Evolutionary conservation across 768 basidiomycete species (phyloP).

Genomic region (Phallus indusiatus): DNA sequence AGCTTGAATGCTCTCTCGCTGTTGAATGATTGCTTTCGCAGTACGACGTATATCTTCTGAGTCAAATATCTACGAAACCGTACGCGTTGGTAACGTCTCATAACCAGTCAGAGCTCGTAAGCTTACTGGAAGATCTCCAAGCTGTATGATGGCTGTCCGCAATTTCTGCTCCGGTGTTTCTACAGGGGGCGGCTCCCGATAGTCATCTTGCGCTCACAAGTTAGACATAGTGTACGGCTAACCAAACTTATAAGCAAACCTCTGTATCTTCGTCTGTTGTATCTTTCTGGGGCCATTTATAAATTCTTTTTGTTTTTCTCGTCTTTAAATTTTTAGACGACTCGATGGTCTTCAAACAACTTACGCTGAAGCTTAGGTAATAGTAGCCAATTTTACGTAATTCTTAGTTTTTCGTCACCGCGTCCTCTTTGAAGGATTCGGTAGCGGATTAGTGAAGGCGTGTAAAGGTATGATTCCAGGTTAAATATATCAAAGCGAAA

Average conservation of each 20-base stretch:
- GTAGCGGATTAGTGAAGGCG: background rate
- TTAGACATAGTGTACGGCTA: conserved; percentile 1
- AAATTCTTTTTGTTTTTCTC: background rate
- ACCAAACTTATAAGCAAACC: background rate
- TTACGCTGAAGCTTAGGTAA: background rate
- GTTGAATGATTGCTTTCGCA: conserved; percentile 52
- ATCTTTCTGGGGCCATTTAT: conserved; percentile 7
- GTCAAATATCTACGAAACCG: conserved; percentile 37
- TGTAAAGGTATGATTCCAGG: background rate
- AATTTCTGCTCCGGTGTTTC: conserved; percentile 71
- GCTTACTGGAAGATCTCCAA: conserved; percentile 72
- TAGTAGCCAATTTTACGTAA: background rate
- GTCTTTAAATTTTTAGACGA: background rate
- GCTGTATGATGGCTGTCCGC: conserved; percentile 54
- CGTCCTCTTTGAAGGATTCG: background rate
- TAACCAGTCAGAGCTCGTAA: background rate
- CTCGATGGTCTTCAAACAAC: background rate
- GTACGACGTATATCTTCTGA: conserved; percentile 60
- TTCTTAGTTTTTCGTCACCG: no score
- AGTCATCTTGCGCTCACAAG: conserved; percentile 1
- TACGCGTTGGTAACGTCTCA: background rate
- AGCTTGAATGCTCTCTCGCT: conserved; percentile 47
- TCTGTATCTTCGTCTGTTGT: conserved; percentile 8
- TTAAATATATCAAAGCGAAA: background rate
- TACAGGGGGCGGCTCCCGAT: conserved; percentile 34